phyloP scores from a whole-genome alignment of 1,139 yeast species.

The Nakaseomyces sp. region DNA sequence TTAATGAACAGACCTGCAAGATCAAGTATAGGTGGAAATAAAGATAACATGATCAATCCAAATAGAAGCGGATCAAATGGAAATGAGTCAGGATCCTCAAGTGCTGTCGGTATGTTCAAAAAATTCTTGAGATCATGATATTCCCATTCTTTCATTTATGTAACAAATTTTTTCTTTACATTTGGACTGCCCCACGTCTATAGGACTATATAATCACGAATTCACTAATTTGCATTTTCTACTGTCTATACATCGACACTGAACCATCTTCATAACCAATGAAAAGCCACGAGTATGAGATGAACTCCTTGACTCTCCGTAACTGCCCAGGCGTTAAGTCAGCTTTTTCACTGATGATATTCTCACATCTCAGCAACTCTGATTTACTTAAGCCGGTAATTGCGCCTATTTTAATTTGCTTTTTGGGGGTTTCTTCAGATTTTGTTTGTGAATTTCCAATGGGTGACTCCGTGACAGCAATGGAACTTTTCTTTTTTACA shows the following conservation, averaged over 20 bases:
- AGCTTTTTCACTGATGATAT: not conserved
- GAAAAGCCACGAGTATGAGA: slow-evolving; percentile 20
- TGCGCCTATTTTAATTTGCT: slow-evolving; percentile 4
- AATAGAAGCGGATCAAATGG: not conserved
- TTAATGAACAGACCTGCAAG: slow-evolving; percentile 3
- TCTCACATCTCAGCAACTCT: not conserved
- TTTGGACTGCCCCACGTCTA: not conserved
- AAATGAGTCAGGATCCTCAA: not conserved
- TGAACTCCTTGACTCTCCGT: slow-evolving; percentile 15
- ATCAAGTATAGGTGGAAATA: not conserved
- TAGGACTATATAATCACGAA: not conserved
- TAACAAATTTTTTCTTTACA: not conserved
- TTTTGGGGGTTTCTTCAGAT: not conserved
- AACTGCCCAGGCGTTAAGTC: slow-evolving; percentile 9
- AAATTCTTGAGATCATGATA: not conserved
- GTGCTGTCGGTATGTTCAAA: slow-evolving; percentile 4
- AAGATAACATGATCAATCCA: slow-evolving; percentile 1
- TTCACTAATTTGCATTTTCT: slow-evolving; percentile 6
- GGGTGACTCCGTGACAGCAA: slow-evolving; percentile 18
- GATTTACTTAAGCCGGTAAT: not conserved
- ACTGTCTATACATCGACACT: slow-evolving; percentile 15
- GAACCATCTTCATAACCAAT: slow-evolving; percentile 30
- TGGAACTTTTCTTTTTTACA: slow-evolving; percentile 16
- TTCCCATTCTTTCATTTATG: not conserved
- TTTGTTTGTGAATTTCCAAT: slow-evolving; percentile 6